Conservation (phyloP, 2,329 filamentous ascomycete species). For the Colletotrichum coccodes region DNA sequence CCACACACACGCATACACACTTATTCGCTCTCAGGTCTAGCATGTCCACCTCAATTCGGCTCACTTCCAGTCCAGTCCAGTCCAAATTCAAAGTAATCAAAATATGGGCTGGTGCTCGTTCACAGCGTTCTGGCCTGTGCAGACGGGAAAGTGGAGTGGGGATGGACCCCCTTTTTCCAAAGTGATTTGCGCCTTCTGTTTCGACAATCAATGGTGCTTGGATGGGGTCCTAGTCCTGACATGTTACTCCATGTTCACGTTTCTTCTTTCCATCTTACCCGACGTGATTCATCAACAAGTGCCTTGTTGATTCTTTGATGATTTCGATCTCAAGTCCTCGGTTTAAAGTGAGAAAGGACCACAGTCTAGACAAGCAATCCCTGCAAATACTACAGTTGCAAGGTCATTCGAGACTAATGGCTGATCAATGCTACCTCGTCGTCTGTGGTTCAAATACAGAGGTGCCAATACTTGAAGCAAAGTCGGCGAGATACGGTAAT, state of each 20-base stretch:
- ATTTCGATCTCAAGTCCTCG: neutral
- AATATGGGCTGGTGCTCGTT: neutral
- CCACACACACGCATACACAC: neutral
- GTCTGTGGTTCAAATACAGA: neutral
- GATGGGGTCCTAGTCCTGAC: conserved; percentile 24
- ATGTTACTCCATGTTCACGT: conserved; percentile 6
- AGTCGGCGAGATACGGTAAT: no score
- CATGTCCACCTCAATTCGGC: neutral
- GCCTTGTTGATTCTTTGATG: neutral
- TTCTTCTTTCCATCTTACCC: neutral
- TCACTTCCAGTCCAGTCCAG: neutral
- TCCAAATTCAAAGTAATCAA: conserved; percentile 7
- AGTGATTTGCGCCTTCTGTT: conserved; percentile 29
- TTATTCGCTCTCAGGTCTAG: neutral
- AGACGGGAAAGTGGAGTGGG: conserved; percentile 29
- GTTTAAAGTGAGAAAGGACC: neutral
- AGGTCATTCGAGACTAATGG: neutral
- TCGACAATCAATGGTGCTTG: conserved; percentile 23
- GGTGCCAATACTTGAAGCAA: neutral
- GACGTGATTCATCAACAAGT: neutral
- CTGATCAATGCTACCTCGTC: neutral
- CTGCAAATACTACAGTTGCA: neutral
- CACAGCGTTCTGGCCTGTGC: conserved; percentile 11
- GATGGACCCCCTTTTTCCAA: conserved; percentile 26
- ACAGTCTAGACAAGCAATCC: neutral